Evolutionary conservation across 2,329 filamentous ascomycete genomes (phyloP).

Genomic region (Fusarium humuli): DNA sequence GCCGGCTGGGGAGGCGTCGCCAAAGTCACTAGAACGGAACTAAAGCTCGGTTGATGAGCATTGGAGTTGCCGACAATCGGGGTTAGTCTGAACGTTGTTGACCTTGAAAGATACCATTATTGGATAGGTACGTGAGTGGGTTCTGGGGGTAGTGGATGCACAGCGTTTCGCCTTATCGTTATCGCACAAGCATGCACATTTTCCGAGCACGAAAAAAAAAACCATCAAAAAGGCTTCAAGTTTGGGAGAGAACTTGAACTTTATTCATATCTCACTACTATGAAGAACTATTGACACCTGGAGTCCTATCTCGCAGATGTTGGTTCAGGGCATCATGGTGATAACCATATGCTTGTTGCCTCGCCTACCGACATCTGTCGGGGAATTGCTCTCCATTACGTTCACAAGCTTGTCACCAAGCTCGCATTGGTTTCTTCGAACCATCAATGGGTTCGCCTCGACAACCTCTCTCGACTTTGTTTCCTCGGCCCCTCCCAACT

Average conservation of each 20-base stretch:
- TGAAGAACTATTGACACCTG: conserved; percentile 9
- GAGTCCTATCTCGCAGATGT: conserved; percentile 13
- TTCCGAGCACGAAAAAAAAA: conserved; percentile 11
- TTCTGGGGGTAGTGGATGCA: neutral
- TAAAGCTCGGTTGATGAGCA: conserved; percentile 30
- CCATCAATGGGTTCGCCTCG: conserved; percentile 11
- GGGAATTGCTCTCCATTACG: conserved; percentile 15
- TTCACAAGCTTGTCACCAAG: conserved; percentile 7
- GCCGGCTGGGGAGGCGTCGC: conserved; percentile 20
- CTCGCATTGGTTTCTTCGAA: conserved; percentile 19
- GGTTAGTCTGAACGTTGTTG: conserved; percentile 15
- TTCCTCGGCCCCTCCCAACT: conserved; percentile 36
- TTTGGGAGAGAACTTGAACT: conserved; percentile 33
- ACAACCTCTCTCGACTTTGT: conserved; percentile 22
- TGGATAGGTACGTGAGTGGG: conserved; percentile 24
- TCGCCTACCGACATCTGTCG: conserved; percentile 2
- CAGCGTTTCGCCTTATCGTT: neutral
- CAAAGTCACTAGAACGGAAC: conserved; percentile 12
- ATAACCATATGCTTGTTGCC: neutral
- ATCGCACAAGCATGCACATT: neutral
- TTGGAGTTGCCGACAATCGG: conserved; percentile 39
- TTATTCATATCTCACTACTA: conserved; percentile 36
- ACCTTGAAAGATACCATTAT: conserved; percentile 3
- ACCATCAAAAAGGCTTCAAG: neutral
- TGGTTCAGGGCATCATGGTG: conserved; percentile 7